Evolutionary conservation across 73 alveolate genomes (phyloP), one percentile per base, ranked within the genome.

Genomic region (Blepharisma japonicum): DNA sequence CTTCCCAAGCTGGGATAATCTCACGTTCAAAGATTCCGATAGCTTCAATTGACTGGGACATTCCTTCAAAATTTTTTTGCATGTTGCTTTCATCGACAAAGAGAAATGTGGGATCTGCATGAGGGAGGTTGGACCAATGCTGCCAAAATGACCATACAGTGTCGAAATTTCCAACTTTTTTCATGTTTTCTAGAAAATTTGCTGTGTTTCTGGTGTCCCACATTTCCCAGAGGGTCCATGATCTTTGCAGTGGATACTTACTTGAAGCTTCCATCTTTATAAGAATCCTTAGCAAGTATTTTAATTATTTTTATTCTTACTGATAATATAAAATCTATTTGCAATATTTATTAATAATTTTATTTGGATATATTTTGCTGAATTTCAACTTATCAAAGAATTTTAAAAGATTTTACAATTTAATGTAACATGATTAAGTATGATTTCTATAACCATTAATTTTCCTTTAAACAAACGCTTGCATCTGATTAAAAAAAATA

Each of bases 101-200:
- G 66, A 14, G 21, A 51, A 51, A 51, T 11, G n/a, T 51, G 66
- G 66, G 66, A 51, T 11, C 21, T 51, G 66, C n/a, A 18, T 51
- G 66, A 11, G 66, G 66, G 21, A 51, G 66, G 66, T 51, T 51
- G n/a, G n/a, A 11, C 66, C 66, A 51, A 18, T 51, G 66, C 66
- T 51, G 66, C n/a, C n/a, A 18, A 51, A 51, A 51, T 11, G n/a
- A 11, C 66, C 66, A 51, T 18, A 51, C 21, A 1, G 66, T 51
- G 66, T 18, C 21, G 66, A 51, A 51, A 1, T 11, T 51, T 51
- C 66, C 66, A 3, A 51, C 66, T 18, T 4, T 4, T 51, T 51
- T 11, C 66, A 51, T 51, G 66, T 51, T 51, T 51, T 11, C n/a
- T 1, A 18, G 21, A 4, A 14, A 51, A 51, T 51, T 51, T 51